Evolutionary conservation across 2,329 filamentous ascomycete species (phyloP).

Genomic region (Parascedosporium putredinis): DNA sequence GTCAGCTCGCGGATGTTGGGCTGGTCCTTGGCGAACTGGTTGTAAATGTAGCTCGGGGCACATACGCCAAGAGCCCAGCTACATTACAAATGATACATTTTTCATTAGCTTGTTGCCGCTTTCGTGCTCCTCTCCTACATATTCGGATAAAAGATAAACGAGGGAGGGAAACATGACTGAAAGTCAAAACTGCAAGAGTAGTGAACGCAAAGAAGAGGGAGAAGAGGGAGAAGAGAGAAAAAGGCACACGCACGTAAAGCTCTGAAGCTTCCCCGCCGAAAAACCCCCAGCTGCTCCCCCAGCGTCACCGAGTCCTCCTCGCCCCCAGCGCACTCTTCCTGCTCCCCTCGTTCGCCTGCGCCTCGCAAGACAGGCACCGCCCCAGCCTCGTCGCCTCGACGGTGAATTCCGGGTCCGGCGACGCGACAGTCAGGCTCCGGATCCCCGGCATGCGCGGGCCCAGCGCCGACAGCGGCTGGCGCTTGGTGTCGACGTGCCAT

Average conservation of each 20-base stretch:
- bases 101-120: too few relatives aligned
- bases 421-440: neutral
- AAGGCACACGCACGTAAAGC: slow-evolving; percentile 2
- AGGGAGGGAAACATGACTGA: neutral
- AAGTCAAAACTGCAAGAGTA: neutral
- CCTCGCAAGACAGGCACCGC: neutral
- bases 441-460: neutral
- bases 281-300: neutral
- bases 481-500: neutral
- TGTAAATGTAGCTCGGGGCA: neutral
- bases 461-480: neutral
- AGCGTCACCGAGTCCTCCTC: neutral
- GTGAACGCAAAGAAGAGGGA: neutral
- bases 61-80: slow-evolving; percentile 4
- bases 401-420: neutral
- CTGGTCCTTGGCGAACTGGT: neutral
- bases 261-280: neutral
- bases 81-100: neutral
- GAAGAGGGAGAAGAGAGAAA: neutral
- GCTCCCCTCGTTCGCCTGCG: neutral
- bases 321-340: neutral
- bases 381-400: neutral
- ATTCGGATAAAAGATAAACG: neutral
- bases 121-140: too few relatives aligned
- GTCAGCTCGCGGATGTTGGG: slow-evolving; percentile 2